phyloP scores from a whole-genome alignment of 108 stramenopile species.

The Nitzschia sp. region DNA sequence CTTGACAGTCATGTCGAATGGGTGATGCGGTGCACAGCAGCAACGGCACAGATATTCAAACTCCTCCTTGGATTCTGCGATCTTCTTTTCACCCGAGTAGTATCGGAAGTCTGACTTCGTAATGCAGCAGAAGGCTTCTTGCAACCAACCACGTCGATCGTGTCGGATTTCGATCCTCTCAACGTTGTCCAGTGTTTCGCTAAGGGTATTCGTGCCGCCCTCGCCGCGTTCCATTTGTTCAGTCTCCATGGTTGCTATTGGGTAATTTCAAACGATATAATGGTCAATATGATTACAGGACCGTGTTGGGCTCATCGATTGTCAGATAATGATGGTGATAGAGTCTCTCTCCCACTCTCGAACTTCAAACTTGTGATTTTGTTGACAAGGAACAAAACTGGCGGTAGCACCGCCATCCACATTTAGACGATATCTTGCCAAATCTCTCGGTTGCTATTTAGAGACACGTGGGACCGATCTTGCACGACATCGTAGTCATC shows the following conservation, averaged over 20 bases:
- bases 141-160: slow-evolving; percentile 51
- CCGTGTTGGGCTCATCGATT: too few species aligned
- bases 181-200: slow-evolving; percentile 5
- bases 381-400: not conserved
- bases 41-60: slow-evolving; percentile 58
- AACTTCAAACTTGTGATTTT: too few species aligned
- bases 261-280: too few species aligned
- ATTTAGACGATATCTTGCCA: not conserved
- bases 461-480: not conserved
- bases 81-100: slow-evolving; percentile 41
- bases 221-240: slow-evolving; percentile 62
- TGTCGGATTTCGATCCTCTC: slow-evolving; percentile 54
- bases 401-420: too few species aligned
- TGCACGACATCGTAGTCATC: not conserved
- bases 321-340: too few species aligned
- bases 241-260: slow-evolving; percentile 15
- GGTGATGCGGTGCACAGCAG: slow-evolving; percentile 54
- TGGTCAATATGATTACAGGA: too few species aligned
- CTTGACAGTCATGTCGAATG: slow-evolving; percentile 55
- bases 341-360: too few species aligned
- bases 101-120: slow-evolving; percentile 55
- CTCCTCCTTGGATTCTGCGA: slow-evolving; percentile 66
- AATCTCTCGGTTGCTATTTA: not conserved
- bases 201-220: slow-evolving; percentile 34
- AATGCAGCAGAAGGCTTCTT: slow-evolving; percentile 60